Evolutionary conservation across 495 filamentous ascomycete genomes (phyloP), one percentile per base, ranked within the genome.

Genomic region (Neurospora terricola): DNA sequence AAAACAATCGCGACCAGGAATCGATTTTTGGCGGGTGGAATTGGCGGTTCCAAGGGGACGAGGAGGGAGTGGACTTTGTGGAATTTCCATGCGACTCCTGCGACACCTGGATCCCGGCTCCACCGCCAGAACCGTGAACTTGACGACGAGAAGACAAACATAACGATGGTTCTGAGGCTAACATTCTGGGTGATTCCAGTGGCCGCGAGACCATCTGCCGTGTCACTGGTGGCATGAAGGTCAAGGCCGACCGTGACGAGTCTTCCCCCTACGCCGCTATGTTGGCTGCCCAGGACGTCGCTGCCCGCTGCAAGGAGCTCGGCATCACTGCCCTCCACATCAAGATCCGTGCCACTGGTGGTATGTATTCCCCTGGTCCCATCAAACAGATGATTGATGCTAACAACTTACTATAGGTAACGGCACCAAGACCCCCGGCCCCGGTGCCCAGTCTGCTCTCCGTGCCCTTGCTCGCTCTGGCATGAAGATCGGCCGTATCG

Each of bases 221-320:
- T 91, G 94, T 99, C 74, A 99, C 96, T 79, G 96, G 96, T 86
- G 96, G 96, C 82, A 98, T 98, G 96, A 99, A 99, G 89, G 96
- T 99, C 88, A 99, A 99, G 91, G 96, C 96, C 84, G 96, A 99
- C 84, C 94, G 96, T 87, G 96, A 99, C 87, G 96, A 99, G 89
- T 98, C 94, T 75, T 98, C 94, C 69, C 96, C 96, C 76, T 99
- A 99, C 90, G 96, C 96, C 80, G 96, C 96, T 84, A 99, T 99
- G 96, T 93, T 99, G 91, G 96, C 96, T 84, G 96, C 94, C 77
- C 94, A 97, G 85, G 91, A 92, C 78, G 96, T 97, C 82, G 96
- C 96, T 78, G 87, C 88, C 81, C 92, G 95, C 83, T 99, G 96
- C 92, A 98, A 99, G 92, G 96, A 99, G 86, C 87, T 99, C 79